Percentiles rank a stretch among this genome's conserved stretches.
Conservation (phyloP, 108 stramenopile genomes). For the Skeletonema grethae region DNA sequence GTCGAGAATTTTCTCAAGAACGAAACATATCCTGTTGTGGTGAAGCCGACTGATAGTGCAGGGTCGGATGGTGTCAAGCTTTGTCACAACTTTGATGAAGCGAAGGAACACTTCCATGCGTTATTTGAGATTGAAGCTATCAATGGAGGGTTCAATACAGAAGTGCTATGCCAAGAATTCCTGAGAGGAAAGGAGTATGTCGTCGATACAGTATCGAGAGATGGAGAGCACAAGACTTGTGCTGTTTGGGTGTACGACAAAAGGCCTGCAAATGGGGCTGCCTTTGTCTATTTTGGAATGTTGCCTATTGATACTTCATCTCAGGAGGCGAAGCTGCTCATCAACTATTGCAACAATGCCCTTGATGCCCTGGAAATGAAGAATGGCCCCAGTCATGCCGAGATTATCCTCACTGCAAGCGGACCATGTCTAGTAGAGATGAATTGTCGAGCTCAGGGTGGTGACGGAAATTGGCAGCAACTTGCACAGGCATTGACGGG, state of each 20-base stretch:
- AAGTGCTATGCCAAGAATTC: constrained; percentile 92
- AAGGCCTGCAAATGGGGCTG: constrained; percentile 74
- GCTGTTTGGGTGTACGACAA: constrained; percentile 94
- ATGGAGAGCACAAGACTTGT: constrained; percentile 90
- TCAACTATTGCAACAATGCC: constrained; percentile 77
- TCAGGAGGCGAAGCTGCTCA: constrained; percentile 76
- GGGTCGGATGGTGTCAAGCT: constrained; percentile 95
- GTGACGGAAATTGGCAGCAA: constrained; percentile 92
- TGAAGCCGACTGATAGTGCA: constrained; percentile 93
- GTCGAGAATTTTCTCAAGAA: constrained; percentile 78
- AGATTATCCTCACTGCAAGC: constrained; percentile 77
- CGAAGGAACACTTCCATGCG: constrained; percentile 85
- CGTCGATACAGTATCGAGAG: constrained; percentile 80
- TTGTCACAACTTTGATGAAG: constrained; percentile 87
- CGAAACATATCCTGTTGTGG: constrained; percentile 83
- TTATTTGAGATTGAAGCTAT: constrained; percentile 87
- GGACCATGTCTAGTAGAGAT: constrained; percentile 91
- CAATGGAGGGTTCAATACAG: constrained; percentile 79
- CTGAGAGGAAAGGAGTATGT: constrained; percentile 90
- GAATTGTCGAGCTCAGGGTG: constrained; percentile 88
- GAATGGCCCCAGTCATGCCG: constrained; percentile 74
- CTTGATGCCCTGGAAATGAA: constrained; percentile 78
- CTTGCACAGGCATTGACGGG: constrained; percentile 74
- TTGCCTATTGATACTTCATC: constrained; percentile 74
- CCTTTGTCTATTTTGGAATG: constrained; percentile 86